phyloP scores from a whole-genome alignment of 2,329 filamentous ascomycete genomes.

The Grosmannia serpens region DNA sequence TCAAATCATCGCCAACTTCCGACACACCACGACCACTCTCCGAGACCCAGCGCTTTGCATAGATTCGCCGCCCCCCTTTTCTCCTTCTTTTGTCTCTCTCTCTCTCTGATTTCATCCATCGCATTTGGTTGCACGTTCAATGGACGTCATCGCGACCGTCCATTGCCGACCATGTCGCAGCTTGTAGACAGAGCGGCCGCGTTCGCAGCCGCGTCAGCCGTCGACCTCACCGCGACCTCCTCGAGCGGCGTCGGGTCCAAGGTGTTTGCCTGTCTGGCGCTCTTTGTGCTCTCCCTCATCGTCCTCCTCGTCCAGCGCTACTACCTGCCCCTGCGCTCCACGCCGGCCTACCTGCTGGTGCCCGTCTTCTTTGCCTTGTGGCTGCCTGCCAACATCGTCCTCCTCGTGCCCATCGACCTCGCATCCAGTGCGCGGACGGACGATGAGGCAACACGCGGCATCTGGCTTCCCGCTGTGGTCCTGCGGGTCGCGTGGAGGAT shows the following conservation, averaged over 20 bases:
- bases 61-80: too few species aligned
- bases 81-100: too few species aligned
- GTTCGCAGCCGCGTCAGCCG: background rate
- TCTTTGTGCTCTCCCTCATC: slow-evolving; percentile 61
- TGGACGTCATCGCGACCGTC: background rate
- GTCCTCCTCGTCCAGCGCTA: slow-evolving; percentile 78
- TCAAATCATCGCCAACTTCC: background rate
- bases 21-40: too few species aligned
- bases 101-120: background rate
- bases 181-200: background rate
- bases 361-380: slow-evolving; percentile 95
- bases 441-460: slow-evolving; percentile 60
- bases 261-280: slow-evolving; percentile 62
- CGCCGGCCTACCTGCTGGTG: slow-evolving; percentile 77
- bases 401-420: slow-evolving; percentile 91
- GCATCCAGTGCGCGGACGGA: slow-evolving; percentile 70
- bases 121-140: background rate
- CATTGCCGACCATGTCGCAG: background rate
- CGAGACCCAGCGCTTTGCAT: too few species aligned
- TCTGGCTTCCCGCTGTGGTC: slow-evolving; percentile 73
- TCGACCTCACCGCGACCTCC: background rate
- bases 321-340: slow-evolving; percentile 82
- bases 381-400: slow-evolving; percentile 78
- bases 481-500: slow-evolving; percentile 88
- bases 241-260: slow-evolving; percentile 36